Base-by-base conservation (phyloP, 179 eudicot species). In the Spinacia oleracea region DNA sequence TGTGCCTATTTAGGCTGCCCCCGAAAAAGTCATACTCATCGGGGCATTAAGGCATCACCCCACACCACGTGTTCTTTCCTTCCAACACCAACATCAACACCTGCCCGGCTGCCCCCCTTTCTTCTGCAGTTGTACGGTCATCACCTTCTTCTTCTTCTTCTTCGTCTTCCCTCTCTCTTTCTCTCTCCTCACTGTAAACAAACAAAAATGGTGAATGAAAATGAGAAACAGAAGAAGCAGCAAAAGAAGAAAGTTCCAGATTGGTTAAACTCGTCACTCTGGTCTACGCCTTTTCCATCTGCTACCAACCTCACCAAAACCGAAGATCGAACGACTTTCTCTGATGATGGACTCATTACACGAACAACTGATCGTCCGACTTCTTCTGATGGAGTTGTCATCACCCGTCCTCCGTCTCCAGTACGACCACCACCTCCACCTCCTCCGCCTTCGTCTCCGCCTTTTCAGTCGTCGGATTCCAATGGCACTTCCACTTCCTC, bases 241-340 rank as follows among this genome's bases (percentile, higher is more conserved):
- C 70, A 62, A 51, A 79, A 72, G 86, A 90, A 89, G 77, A 80
- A 78, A 42, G 90, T 94, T 23, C 99, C 99, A 32, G 98, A 96
- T 74, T 96, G 99, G 99, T 85, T 96, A 76, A 96, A 96, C 86
- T 90, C 92, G 82, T 88, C 99, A 51, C 80, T 96, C 50, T 93
- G 98, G 98, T 95, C 95, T 50, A 20, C 89, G 64, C 64, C 91
- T 12, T 73, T 67, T 0, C 78, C 83, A 0, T 58, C 78, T 40
- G 65, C 81, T 56, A n/a, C 68, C 15, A 0, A 72, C 79, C 6
- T 46, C 74, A 32, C 64, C 58, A 48, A 80, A 27, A 4, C 73
- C 67, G 83, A 50, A 74, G 76, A 75, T 72, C 35, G 76, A 21
- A 2, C 82, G 56, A 21, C 40, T 38, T 38, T 6, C 4, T 38